Evolutionary conservation across 805 yeast species (phyloP), one percentile per base, ranked within the genome.

Genomic region (Monosporozyma aquatica): DNA sequence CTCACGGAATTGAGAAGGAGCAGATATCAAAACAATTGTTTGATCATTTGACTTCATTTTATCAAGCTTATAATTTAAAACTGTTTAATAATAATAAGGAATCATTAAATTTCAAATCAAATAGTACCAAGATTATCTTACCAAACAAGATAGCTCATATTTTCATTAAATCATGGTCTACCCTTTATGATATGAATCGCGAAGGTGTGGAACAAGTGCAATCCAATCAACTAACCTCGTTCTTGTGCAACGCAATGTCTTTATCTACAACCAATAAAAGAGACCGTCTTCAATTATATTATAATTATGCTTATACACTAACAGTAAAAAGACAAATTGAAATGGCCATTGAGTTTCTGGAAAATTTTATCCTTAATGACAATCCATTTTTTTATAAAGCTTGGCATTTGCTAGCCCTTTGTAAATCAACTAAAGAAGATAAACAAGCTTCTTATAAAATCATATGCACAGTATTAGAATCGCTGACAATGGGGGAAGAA

Each of bases 361-460:
- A 76, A 53, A 59, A 65, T 37, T 61, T 64, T 2, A 66, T 75
- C 4, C 62, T 78, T 44, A 74, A 69, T 36, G 59, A 67, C 32
- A 68, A 68, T 43, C 82, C 84, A 0, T 72, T 72, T 33, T 71
- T 76, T 39, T 67, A 79, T 51, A 72, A 72, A 51, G 71, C 79
- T 6, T 78, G 90, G 78, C 83, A 83, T 54, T 62, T 85, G 49
- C 63, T 83, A 32, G 74, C 78, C 0, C 68, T 84, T 43, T 60
- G 82, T n/a, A 67, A 78, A 24, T 74, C 89, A 0, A 71, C 80
- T 0, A 70, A 71, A 30, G 85, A 82, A 43, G 76, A 73, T 45
- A 69, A 67, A 32, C 69, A 66, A 34, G 75, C 75, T 27, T 72
- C 82, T 13, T 75, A 74, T 44, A 75, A 75, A 43, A 71, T 81